phyloP scores from a whole-genome alignment of 768 basidiomycete species.

The Tylopilus rubrobrunneus region DNA sequence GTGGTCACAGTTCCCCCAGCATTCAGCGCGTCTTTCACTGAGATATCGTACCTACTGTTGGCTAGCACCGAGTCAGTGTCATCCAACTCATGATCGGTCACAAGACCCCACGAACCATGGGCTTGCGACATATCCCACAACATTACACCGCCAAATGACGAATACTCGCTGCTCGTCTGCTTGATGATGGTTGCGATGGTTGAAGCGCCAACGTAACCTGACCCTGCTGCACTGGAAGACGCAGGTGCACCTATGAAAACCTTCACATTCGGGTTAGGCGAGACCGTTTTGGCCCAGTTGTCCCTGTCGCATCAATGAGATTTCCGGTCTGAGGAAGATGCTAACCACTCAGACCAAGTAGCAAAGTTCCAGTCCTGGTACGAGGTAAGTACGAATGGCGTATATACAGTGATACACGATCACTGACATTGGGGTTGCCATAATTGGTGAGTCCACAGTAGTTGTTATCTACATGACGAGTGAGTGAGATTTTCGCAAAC shows the following conservation, averaged over 20 bases:
- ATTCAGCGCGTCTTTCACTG: slow-evolving; percentile 53
- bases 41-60: slow-evolving; percentile 58
- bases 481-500: background rate
- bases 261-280: slow-evolving; percentile 45
- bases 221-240: slow-evolving; percentile 39
- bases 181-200: slow-evolving; percentile 34
- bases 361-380: slow-evolving; percentile 47
- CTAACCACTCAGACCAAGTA: slow-evolving; percentile 31
- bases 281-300: slow-evolving; percentile 43
- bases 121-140: slow-evolving; percentile 47
- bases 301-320: slow-evolving; percentile 34
- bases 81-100: background rate
- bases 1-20: slow-evolving; percentile 26
- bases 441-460: slow-evolving; percentile 42
- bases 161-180: slow-evolving; percentile 33
- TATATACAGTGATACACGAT: background rate
- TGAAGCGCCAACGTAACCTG: slow-evolving; percentile 39
- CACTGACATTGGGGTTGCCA: slow-evolving; percentile 40
- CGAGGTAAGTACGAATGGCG: background rate
- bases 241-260: slow-evolving; percentile 49
- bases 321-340: background rate
- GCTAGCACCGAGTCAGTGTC: slow-evolving; percentile 26
- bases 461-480: slow-evolving; percentile 40
- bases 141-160: slow-evolving; percentile 47
- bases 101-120: slow-evolving; percentile 27